Conservation (phyloP, 352 stramenopile species). For the Phytophthora brassicae region DNA sequence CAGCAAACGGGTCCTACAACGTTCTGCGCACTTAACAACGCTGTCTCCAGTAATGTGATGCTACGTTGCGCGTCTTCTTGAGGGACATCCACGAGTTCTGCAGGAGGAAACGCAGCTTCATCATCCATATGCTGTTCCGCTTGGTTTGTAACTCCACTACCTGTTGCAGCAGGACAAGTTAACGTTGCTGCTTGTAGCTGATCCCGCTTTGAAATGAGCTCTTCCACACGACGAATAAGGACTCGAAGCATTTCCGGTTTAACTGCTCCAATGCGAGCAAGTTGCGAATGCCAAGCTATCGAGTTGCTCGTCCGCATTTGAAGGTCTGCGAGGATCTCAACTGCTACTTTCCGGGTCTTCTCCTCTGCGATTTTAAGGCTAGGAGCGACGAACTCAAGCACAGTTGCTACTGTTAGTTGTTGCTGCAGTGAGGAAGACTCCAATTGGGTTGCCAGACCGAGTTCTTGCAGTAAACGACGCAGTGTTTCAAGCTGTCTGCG, state of each 20-base stretch:
- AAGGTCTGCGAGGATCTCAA: constrained; percentile 71
- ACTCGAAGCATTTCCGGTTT: constrained; percentile 82
- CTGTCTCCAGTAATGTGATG: constrained; percentile 43
- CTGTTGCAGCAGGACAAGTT: constrained; percentile 24
- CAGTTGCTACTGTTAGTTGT: constrained; percentile 52
- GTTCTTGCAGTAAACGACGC: constrained; percentile 51
- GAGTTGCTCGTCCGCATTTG: constrained; percentile 34
- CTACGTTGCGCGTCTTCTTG: constrained; percentile 58
- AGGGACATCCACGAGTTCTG: constrained; percentile 32
- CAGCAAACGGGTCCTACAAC: constrained; percentile 67
- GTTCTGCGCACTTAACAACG: constrained; percentile 39
- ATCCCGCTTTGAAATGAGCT: constrained; percentile 52
- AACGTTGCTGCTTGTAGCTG: constrained; percentile 32
- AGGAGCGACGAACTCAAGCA: constrained; percentile 70
- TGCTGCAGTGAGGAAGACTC: constrained; percentile 15
- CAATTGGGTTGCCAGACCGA: constrained; percentile 38
- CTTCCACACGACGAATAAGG: constrained; percentile 74
- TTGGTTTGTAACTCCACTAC: constrained; percentile 45
- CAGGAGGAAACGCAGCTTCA: constrained; percentile 31
- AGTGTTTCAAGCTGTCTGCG: constrained; percentile 62
- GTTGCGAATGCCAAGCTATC: constrained; percentile 27
- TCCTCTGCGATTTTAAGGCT: constrained; percentile 77
- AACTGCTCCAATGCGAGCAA: constrained; percentile 30
- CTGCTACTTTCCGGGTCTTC: constrained; percentile 68
- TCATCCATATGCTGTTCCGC: constrained; percentile 43